Conservation (phyloP, 1,284 basidiomycete species). For the Hypsizygus ulmarius region DNA sequence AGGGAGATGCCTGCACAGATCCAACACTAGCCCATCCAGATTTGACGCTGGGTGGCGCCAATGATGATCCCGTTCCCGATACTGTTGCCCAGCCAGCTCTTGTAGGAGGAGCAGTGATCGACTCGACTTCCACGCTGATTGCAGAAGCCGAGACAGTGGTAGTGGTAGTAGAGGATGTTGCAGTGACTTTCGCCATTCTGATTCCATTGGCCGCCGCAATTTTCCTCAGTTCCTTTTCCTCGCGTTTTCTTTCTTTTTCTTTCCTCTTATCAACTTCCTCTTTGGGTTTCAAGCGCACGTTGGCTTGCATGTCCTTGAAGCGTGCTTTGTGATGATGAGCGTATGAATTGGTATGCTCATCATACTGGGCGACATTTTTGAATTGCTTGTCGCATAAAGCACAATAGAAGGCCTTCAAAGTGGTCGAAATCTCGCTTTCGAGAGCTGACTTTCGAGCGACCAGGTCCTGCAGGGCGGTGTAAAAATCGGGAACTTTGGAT, state of each 20-base stretch:
- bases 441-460: slow-evolving; percentile 67
- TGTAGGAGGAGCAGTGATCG: slow-evolving; percentile 29
- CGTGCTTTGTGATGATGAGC: slow-evolving; percentile 81
- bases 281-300: slow-evolving; percentile 52
- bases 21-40: slow-evolving; percentile 59
- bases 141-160: slow-evolving; percentile 24
- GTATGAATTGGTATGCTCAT: slow-evolving; percentile 83
- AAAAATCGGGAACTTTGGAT: slow-evolving; percentile 6
- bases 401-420: slow-evolving; percentile 75
- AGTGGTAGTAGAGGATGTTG: slow-evolving; percentile 8
- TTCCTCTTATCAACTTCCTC: slow-evolving; percentile 70
- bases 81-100: slow-evolving; percentile 51
- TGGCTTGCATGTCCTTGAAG: slow-evolving; percentile 73
- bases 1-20: slow-evolving; percentile 19
- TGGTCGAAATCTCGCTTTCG: slow-evolving; percentile 61
- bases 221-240: slow-evolving; percentile 78
- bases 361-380: slow-evolving; percentile 76
- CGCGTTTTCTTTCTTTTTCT: slow-evolving; percentile 78
- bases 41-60: slow-evolving; percentile 28
- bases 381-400: slow-evolving; percentile 81
- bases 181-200: slow-evolving; percentile 55
- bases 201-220: slow-evolving; percentile 76
- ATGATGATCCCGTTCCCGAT: slow-evolving; percentile 20
- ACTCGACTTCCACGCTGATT: slow-evolving; percentile 29
- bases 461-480: slow-evolving; percentile 45